A percentile compares a stretch with the other conserved stretches of the same genome.
Evolutionary conservation across 1,284 basidiomycete genomes (phyloP).

Genomic region (Cutaneotrichosporon sp.): DNA sequence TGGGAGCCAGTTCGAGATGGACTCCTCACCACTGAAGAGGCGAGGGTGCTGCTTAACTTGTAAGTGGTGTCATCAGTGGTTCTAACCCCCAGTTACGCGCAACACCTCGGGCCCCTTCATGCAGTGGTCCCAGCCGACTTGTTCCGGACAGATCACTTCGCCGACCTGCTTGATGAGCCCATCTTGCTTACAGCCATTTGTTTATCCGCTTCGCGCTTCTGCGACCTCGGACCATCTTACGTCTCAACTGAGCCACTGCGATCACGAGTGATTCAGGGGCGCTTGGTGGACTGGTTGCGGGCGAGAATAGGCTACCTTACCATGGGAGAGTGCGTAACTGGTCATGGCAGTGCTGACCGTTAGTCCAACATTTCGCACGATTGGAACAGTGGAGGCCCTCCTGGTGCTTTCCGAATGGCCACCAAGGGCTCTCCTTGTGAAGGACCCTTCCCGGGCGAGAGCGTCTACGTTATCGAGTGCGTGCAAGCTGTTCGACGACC

Average conservation of each 20-base stretch:
- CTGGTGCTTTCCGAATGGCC: constrained; percentile 25
- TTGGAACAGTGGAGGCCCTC: constrained; percentile 11
- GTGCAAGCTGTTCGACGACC: constrained; percentile 22
- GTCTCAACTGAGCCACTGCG: constrained; percentile 16
- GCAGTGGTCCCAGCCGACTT: constrained; percentile 16
- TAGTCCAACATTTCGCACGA: constrained; percentile 12
- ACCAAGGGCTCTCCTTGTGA: constrained; percentile 12
- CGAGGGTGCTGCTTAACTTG: constrained; percentile 11
- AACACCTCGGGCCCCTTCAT: constrained; percentile 16
- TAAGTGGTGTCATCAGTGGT: too few species aligned
- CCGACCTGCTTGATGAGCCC: constrained; percentile 16
- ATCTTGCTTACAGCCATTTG: constrained; percentile 17
- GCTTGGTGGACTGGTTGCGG: constrained; percentile 17
- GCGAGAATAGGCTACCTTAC: constrained; percentile 16
- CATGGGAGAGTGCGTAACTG: constrained; percentile 21
- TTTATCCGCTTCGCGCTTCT: constrained; percentile 15
- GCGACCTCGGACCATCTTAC: constrained; percentile 20
- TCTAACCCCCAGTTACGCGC: constrained; percentile 15
- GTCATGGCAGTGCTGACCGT: too few species aligned
- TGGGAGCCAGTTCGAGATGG: constrained; percentile 25
- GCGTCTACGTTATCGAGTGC: constrained; percentile 4
- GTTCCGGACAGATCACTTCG: constrained; percentile 15
- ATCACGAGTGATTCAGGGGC: constrained; percentile 14
- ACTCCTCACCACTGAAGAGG: constrained; percentile 22
- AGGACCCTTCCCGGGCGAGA: background rate